These are phyloP conservation scores for Neurospora intermedia DNA, from an alignment of 495 filamentous ascomycete genomes.

Conservation along the genomic window DNA sequence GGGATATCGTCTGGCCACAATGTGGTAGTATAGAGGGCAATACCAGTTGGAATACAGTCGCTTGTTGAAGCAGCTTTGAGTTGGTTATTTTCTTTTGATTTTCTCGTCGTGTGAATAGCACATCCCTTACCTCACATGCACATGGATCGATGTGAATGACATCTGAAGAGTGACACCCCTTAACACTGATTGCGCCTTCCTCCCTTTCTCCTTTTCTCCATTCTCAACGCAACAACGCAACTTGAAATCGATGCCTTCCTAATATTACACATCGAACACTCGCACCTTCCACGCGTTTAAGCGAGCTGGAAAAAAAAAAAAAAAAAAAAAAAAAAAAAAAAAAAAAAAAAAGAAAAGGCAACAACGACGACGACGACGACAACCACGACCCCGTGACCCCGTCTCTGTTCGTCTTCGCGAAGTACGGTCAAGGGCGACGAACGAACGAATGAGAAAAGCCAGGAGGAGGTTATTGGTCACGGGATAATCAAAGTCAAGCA, in stretches of 20 bases:
- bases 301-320: too few species aligned
- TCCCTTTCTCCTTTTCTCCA: too few species aligned
- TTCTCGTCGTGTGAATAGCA: not conserved
- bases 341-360: too few species aligned
- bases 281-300: not conserved
- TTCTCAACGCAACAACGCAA: too few species aligned
- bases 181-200: not conserved
- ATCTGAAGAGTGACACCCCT: not conserved
- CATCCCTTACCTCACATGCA: not conserved
- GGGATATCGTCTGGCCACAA: not conserved
- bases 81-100: not conserved
- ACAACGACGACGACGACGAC: not conserved
- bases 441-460: not conserved
- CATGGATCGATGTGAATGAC: not conserved
- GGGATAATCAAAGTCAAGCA: not conserved
- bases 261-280: not conserved
- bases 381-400: not conserved
- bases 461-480: not conserved
- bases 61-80: not conserved
- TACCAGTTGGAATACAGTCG: not conserved
- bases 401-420: not conserved
- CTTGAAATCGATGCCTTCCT: too few species aligned
- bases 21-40: not conserved
- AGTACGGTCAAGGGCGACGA: not conserved
- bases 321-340: too few species aligned